Evolutionary conservation across 2,329 filamentous ascomycete species (phyloP), one percentile per base, ranked within the genome.

Genomic region (Xylaria sp.): DNA sequence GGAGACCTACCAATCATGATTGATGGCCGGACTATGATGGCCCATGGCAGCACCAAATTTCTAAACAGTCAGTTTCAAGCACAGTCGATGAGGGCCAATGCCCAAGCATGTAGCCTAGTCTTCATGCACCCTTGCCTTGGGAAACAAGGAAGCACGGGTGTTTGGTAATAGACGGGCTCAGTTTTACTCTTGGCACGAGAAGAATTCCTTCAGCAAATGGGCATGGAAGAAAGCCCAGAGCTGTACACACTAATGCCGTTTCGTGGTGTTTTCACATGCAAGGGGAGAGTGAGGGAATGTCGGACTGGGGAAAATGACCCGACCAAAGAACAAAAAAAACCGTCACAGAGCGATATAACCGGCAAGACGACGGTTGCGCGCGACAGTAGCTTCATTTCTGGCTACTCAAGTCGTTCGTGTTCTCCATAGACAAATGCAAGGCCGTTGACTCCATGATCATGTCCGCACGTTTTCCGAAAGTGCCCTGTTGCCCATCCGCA

Each of bases 151-250:
- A 80, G 83, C 85, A 82, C 80, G 80, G 81, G 85, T 89, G 88
- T 88, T 90, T 90, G 88, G 88, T 90, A 90, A 90, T 89, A 78
- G 82, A 82, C 75, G 75, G 82, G 78, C 78, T 72, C 2, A 60
- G 14, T 68, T 59, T 78, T 78, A 72, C 78, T 85, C 82, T 85
- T 79, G 83, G 83, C 83, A 85, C 82, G 83, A 83, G 78, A 82
- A 81, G 75, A 77, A 82, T 79, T 80, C 82, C 82, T 83, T 83
- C 80, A 83, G 81, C 81, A 81, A 67, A 77, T 77, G 78, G 79
- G 77, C 80, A 82, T 81, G 75, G 81, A 45, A 21, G 68, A 74
- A 74, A 76, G 78, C 78, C 79, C 78, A 79, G 78, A 79, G 82
- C 81, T 84, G 81, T 85, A 85, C 83, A 85, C 83, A 85, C 82